phyloP scores from a whole-genome alignment of 257 asterid genomes.

The Nicotiana undulata region DNA sequence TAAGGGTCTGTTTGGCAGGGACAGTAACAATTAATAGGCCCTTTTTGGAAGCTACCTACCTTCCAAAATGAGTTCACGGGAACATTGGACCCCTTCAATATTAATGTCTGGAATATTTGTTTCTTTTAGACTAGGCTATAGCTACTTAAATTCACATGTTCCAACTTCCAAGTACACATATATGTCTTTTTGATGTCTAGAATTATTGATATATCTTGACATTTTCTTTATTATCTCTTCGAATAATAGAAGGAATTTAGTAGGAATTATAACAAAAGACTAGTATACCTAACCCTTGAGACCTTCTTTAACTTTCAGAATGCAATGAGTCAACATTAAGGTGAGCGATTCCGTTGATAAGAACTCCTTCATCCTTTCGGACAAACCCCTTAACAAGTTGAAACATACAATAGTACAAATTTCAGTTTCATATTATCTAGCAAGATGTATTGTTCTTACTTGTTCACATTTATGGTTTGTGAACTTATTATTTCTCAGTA shows the following conservation, averaged over 20 bases:
- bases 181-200: background rate
- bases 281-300: too few species aligned
- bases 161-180: background rate
- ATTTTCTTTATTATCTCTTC: background rate
- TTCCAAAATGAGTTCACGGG: constrained; percentile 60
- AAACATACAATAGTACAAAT: too few species aligned
- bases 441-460: too few species aligned
- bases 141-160: background rate
- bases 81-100: constrained; percentile 10
- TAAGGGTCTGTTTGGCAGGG: constrained; percentile 20
- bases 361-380: too few species aligned
- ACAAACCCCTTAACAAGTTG: too few species aligned
- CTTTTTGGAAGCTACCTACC: constrained; percentile 28
- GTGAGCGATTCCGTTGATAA: too few species aligned
- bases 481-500: too few species aligned
- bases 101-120: constrained; percentile 8
- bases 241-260: background rate
- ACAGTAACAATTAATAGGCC: constrained; percentile 8
- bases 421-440: too few species aligned
- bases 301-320: too few species aligned
- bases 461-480: too few species aligned
- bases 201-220: background rate
- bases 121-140: background rate
- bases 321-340: too few species aligned
- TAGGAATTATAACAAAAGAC: too few species aligned